phyloP scores from a whole-genome alignment of 768 basidiomycete species.

The Tephrocybe rancida region DNA sequence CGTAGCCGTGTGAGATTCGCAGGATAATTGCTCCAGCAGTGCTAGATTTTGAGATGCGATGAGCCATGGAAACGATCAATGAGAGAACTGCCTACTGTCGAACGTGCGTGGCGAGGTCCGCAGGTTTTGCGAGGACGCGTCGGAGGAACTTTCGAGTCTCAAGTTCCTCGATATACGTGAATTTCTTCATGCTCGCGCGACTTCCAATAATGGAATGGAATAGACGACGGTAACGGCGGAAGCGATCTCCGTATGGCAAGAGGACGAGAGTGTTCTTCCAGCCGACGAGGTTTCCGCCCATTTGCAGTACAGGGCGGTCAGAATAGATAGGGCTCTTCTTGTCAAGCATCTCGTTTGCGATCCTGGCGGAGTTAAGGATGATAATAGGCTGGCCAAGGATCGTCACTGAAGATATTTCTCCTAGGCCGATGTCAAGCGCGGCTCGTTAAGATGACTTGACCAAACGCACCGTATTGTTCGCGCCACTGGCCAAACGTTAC shows the following conservation, averaged over 20 bases:
- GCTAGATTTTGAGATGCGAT: constrained; percentile 24
- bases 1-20: constrained; percentile 56
- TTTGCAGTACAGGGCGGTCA: constrained; percentile 59
- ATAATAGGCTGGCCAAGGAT: constrained; percentile 62
- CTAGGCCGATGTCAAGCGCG: constrained; percentile 28
- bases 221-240: constrained; percentile 53
- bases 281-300: constrained; percentile 58
- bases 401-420: constrained; percentile 62
- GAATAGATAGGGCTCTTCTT: constrained; percentile 70
- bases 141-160: constrained; percentile 52
- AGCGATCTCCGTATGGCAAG: constrained; percentile 59
- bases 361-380: constrained; percentile 52
- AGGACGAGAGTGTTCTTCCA: constrained; percentile 61
- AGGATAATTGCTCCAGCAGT: constrained; percentile 55
- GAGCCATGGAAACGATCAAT: constrained; percentile 1
- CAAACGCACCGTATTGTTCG: constrained; percentile 53
- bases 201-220: constrained; percentile 56
- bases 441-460: constrained; percentile 3
- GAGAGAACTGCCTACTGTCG: constrained; percentile 41
- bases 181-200: constrained; percentile 41
- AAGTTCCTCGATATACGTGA: constrained; percentile 43
- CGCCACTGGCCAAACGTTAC: constrained; percentile 54
- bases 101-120: constrained; percentile 46
- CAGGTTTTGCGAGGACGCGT: constrained; percentile 48
- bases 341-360: constrained; percentile 61